Evolutionary conservation across 495 filamentous ascomycete genomes (phyloP).

Genomic region (Poronia punctata): DNA sequence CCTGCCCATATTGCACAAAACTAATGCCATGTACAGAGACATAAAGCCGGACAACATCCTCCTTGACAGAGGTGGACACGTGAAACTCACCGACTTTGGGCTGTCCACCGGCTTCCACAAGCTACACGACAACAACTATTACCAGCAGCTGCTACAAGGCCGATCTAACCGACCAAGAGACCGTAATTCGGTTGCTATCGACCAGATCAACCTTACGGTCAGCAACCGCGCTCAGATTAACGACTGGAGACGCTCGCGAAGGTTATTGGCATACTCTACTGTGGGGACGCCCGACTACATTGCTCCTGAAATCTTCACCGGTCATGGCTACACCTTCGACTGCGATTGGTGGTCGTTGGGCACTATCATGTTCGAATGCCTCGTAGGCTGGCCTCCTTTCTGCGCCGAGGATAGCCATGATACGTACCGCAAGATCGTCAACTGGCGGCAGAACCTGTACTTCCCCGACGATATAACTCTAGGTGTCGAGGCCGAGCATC

Average conservation of each 20-base stretch:
- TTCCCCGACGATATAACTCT: slow-evolving; percentile 93
- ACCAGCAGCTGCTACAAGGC: slow-evolving; percentile 85
- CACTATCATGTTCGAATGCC: slow-evolving; percentile 99
- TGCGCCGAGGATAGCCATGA: slow-evolving; percentile 96
- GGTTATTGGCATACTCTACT: slow-evolving; percentile 94
- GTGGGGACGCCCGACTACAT: slow-evolving; percentile 99
- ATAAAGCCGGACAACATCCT: slow-evolving; percentile 99
- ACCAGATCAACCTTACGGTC: slow-evolving; percentile 97
- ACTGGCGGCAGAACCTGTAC: slow-evolving; percentile 91
- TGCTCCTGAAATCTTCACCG: slow-evolving; percentile 95
- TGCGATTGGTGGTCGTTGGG: slow-evolving; percentile 99
- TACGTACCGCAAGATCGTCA: slow-evolving; percentile 98
- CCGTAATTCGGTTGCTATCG: slow-evolving; percentile 86
- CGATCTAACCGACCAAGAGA: slow-evolving; percentile 69
- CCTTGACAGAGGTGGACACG: slow-evolving; percentile 88
- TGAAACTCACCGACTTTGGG: slow-evolving; percentile 98
- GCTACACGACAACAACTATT: slow-evolving; percentile 95
- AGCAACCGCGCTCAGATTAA: slow-evolving; percentile 96
- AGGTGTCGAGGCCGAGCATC: slow-evolving; percentile 74
- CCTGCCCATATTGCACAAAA: not conserved
- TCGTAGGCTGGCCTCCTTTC: slow-evolving; percentile 98
- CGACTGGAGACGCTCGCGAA: slow-evolving; percentile 92
- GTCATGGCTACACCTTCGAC: slow-evolving; percentile 88
- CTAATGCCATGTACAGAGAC: slow-evolving; percentile 53
- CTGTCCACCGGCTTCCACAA: slow-evolving; percentile 97